A percentile compares a stretch with the other conserved stretches of the same genome.
Evolutionary conservation across 345 rosid species (phyloP).

Genomic region (Corymbia maculata): DNA sequence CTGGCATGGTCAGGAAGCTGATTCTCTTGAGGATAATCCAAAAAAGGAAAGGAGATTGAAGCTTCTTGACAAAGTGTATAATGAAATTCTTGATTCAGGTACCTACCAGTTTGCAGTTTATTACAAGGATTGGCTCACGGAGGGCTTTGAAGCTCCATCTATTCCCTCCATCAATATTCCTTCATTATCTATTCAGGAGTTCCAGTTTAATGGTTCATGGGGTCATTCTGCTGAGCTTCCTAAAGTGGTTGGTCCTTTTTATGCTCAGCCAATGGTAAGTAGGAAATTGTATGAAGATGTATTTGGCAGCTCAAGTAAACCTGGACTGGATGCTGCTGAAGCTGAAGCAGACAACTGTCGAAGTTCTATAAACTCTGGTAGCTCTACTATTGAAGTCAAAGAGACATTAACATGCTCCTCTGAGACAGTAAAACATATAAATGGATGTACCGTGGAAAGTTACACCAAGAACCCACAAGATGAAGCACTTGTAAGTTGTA

Average conservation of each 20-base stretch:
- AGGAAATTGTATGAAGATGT: slow-evolving; percentile 40
- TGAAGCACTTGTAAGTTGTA: slow-evolving; percentile 21
- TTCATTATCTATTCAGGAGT: slow-evolving; percentile 12
- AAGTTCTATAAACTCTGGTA: slow-evolving; percentile 9
- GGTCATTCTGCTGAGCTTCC: slow-evolving; percentile 20
- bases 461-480: slow-evolving; percentile 8
- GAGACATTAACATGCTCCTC: slow-evolving; percentile 11
- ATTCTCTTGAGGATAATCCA: slow-evolving; percentile 18
- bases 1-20: slow-evolving; percentile 53
- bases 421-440: slow-evolving; percentile 17
- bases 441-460: slow-evolving; percentile 11
- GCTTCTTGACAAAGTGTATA: slow-evolving; percentile 46
- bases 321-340: slow-evolving; percentile 11
- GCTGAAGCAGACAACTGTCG: slow-evolving; percentile 5
- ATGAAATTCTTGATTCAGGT: slow-evolving; percentile 47
- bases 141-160: slow-evolving; percentile 40
- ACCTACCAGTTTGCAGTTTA: slow-evolving; percentile 49
- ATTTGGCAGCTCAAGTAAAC: slow-evolving; percentile 17
- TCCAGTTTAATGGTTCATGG: slow-evolving; percentile 6
- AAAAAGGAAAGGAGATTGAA: slow-evolving; percentile 24
- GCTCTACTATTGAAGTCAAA: slow-evolving; percentile 26
- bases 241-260: slow-evolving; percentile 20
- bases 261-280: slow-evolving; percentile 48
- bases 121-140: slow-evolving; percentile 66
- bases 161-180: slow-evolving; percentile 42